Percentiles rank a stretch among this genome's conserved stretches.
Evolutionary conservation across 1,284 basidiomycete species (phyloP).

Genomic region (Vanrija pseudolonga): DNA sequence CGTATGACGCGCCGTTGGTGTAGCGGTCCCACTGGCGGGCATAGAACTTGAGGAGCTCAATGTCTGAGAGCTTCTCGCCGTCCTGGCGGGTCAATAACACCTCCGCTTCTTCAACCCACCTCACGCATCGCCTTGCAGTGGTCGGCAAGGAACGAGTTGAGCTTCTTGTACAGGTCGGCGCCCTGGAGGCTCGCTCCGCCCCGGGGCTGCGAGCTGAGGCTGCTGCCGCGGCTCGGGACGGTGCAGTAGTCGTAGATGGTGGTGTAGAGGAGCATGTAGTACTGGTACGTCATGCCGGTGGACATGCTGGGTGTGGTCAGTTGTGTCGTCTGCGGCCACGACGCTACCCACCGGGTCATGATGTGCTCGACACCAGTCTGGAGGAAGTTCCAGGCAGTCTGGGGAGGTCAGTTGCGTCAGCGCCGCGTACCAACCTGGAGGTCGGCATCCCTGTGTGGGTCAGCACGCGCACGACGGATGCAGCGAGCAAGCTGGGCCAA

Average conservation of each 20-base stretch:
- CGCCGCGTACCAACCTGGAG: conserved; percentile 18
- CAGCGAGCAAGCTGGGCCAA: no score
- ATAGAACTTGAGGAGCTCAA: conserved; percentile 86
- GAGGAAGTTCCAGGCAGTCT: conserved; percentile 85
- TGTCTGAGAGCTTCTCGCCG: conserved; percentile 76
- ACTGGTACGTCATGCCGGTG: conserved; percentile 82
- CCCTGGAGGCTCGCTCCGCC: conserved; percentile 93
- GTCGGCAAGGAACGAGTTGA: conserved; percentile 75
- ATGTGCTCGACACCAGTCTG: conserved; percentile 87
- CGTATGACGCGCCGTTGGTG: conserved; percentile 92
- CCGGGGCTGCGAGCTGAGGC: conserved; percentile 41
- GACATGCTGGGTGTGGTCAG: conserved; percentile 57
- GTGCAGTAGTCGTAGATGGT: conserved; percentile 97
- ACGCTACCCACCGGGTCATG: conserved; percentile 63
- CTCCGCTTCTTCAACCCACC: conserved; percentile 53
- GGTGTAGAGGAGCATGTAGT: conserved; percentile 90
- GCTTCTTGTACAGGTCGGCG: conserved; percentile 85
- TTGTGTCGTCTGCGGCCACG: neutral
- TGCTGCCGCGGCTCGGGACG: conserved; percentile 12
- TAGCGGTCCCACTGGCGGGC: conserved; percentile 93
- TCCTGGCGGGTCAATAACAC: conserved; percentile 54
- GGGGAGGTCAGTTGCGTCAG: conserved; percentile 21
- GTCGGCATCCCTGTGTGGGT: conserved; percentile 29
- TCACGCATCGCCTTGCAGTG: conserved; percentile 69
- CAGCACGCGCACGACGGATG: neutral